Conservation (phyloP, 2,329 filamentous ascomycete genomes). For the Alternaria sp. region DNA sequence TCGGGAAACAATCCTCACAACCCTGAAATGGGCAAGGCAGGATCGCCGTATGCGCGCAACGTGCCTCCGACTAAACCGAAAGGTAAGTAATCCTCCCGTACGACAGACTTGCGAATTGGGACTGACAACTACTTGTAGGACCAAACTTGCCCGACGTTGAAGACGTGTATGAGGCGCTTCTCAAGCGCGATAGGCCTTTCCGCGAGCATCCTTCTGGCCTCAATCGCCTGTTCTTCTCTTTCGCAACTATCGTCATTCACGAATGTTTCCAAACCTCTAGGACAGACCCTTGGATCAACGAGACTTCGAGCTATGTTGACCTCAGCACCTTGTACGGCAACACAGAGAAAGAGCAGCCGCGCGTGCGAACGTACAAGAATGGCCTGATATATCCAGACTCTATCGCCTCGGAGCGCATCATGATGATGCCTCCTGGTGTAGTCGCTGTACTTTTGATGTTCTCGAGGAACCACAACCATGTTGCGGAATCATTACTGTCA, state of each 20-base stretch:
- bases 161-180: conserved; percentile 68
- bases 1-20: conserved; percentile 61
- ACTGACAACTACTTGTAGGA: conserved; percentile 20
- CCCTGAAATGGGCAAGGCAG: conserved; percentile 64
- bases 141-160: conserved; percentile 68
- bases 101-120: background rate
- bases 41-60: conserved; percentile 64
- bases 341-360: conserved; percentile 70
- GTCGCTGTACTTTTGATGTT: conserved; percentile 73
- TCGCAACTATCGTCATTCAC: conserved; percentile 70
- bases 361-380: conserved; percentile 70
- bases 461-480: conserved; percentile 81
- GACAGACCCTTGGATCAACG: conserved; percentile 67
- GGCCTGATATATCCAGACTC: conserved; percentile 74
- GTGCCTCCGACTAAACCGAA: conserved; percentile 64
- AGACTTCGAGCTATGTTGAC: conserved; percentile 78
- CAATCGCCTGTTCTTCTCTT: conserved; percentile 75
- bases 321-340: conserved; percentile 75
- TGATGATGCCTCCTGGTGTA: conserved; percentile 74
- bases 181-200: conserved; percentile 67
- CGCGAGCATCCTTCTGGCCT: conserved; percentile 73
- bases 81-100: conserved; percentile 35
- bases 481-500: conserved; percentile 76
- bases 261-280: conserved; percentile 72
- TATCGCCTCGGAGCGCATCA: conserved; percentile 70